These are phyloP conservation scores for Malassezia obtusa DNA, from an alignment of 1,284 basidiomycete species.

Conservation along the genomic window DNA sequence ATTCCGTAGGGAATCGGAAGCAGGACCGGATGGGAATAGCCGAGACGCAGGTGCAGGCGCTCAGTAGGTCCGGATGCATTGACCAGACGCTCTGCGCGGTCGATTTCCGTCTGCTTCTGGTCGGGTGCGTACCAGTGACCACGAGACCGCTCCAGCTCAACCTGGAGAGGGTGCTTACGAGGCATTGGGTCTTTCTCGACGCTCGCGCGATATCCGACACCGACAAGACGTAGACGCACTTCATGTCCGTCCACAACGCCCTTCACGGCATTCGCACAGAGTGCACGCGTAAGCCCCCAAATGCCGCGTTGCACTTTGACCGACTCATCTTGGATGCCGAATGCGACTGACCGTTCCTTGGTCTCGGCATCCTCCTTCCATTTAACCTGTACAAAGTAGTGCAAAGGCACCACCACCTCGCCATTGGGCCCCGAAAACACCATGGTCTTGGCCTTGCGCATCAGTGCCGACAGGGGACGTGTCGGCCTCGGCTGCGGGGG, in stretches of 20 bases:
- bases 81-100: slow-evolving; percentile 18
- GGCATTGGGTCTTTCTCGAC: slow-evolving; percentile 67
- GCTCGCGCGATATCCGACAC: slow-evolving; percentile 83
- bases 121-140: slow-evolving; percentile 26
- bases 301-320: slow-evolving; percentile 70
- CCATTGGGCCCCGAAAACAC: slow-evolving; percentile 38
- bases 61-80: slow-evolving; percentile 18
- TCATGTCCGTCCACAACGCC: slow-evolving; percentile 84
- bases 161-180: slow-evolving; percentile 22
- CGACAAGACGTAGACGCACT: slow-evolving; percentile 74
- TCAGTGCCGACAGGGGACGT: slow-evolving; percentile 24
- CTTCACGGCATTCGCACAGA: slow-evolving; percentile 75
- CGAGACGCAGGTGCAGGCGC: slow-evolving; percentile 53
- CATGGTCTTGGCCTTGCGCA: slow-evolving; percentile 30
- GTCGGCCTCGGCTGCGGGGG: slow-evolving; percentile 40
- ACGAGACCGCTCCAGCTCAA: slow-evolving; percentile 19
- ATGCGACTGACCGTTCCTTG: slow-evolving; percentile 15
- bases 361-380: slow-evolving; percentile 6
- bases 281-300: slow-evolving; percentile 86
- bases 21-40: slow-evolving; percentile 76
- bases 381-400: slow-evolving; percentile 24
- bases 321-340: slow-evolving; percentile 64
- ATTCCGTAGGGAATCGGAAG: slow-evolving; percentile 60
- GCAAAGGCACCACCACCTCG: slow-evolving; percentile 33
- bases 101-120: slow-evolving; percentile 25